Evolutionary conservation across 2,329 filamentous ascomycete species (phyloP).

Genomic region (Aspergillus hortae): DNA sequence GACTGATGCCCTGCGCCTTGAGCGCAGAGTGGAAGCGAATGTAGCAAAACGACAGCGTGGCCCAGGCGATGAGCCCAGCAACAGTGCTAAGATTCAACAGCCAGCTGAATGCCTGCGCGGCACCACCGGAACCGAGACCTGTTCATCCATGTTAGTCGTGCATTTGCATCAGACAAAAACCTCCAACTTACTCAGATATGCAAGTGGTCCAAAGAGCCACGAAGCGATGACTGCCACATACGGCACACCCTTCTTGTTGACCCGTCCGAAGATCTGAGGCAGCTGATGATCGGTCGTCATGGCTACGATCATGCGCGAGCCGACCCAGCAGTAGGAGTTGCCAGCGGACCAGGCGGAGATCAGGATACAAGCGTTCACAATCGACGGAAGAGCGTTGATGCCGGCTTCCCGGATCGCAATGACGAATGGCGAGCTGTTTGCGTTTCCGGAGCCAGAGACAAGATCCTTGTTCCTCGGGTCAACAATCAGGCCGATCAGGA

Average conservation of each 20-base stretch:
- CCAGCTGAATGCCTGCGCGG: slow-evolving; percentile 38
- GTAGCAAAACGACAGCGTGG: slow-evolving; percentile 42
- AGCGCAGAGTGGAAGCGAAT: slow-evolving; percentile 51
- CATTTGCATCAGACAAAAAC: background rate
- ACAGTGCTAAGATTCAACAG: slow-evolving; percentile 45
- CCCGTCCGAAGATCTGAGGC: slow-evolving; percentile 54
- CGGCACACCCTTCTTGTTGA: slow-evolving; percentile 52
- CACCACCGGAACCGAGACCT: slow-evolving; percentile 35
- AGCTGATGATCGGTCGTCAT: slow-evolving; percentile 59
- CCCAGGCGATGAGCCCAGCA: slow-evolving; percentile 50
- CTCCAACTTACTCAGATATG: slow-evolving; percentile 34
- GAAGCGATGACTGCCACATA: slow-evolving; percentile 57
- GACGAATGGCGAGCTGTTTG: slow-evolving; percentile 33
- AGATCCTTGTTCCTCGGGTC: slow-evolving; percentile 19
- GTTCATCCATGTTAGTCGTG: background rate
- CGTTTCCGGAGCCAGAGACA: slow-evolving; percentile 24
- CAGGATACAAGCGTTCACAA: slow-evolving; percentile 36
- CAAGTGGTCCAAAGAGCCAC: slow-evolving; percentile 42
- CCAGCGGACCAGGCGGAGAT: slow-evolving; percentile 40
- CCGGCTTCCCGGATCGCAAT: slow-evolving; percentile 33
- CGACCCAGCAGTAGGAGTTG: slow-evolving; percentile 46
- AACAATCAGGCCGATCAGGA: slow-evolving; percentile 30
- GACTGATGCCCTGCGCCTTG: slow-evolving; percentile 35
- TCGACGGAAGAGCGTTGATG: slow-evolving; percentile 30
- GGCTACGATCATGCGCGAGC: slow-evolving; percentile 58